A percentile compares a stretch with the other conserved stretches of the same genome.
Evolutionary conservation across 2,329 filamentous ascomycete species (phyloP).

Genomic region (Trichoderma sp.): DNA sequence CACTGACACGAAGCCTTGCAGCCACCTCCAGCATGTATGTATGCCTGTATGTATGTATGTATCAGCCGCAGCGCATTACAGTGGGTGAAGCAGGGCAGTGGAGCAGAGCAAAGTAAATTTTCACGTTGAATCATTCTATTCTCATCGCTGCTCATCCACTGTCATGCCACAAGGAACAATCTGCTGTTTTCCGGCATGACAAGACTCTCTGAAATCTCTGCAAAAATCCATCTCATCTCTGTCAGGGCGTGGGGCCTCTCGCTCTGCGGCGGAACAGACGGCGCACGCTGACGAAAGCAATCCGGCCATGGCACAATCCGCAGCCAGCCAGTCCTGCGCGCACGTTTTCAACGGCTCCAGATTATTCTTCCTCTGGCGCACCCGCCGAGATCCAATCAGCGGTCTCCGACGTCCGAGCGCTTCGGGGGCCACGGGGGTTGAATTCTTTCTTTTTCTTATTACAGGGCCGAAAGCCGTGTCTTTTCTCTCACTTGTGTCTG

Average conservation of each 20-base stretch:
- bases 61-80: not conserved
- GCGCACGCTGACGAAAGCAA: slow-evolving; percentile 14
- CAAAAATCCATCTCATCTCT: too few relatives aligned
- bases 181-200: too few relatives aligned
- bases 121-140: too few relatives aligned
- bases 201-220: too few relatives aligned
- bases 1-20: slow-evolving; percentile 1
- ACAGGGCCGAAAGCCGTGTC: not conserved
- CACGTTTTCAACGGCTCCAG: slow-evolving; percentile 26
- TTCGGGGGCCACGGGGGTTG: slow-evolving; percentile 16
- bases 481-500: not conserved
- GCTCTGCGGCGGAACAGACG: slow-evolving; percentile 8
- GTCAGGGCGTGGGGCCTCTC: not conserved
- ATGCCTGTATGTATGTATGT: not conserved
- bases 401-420: not conserved
- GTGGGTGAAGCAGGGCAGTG: too few relatives aligned
- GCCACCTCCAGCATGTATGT: too few relatives aligned
- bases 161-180: too few relatives aligned
- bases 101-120: too few relatives aligned
- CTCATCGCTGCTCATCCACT: too few relatives aligned
- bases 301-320: slow-evolving; percentile 17
- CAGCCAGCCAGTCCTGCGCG: slow-evolving; percentile 27
- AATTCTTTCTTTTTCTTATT: too few relatives aligned
- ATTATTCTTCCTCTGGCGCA: not conserved
- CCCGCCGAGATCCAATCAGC: slow-evolving; percentile 19